A percentile compares a stretch with the other conserved stretches of the same genome.
Conservation (phyloP, 495 filamentous ascomycete genomes). For the Clavariopsis aquatica region DNA sequence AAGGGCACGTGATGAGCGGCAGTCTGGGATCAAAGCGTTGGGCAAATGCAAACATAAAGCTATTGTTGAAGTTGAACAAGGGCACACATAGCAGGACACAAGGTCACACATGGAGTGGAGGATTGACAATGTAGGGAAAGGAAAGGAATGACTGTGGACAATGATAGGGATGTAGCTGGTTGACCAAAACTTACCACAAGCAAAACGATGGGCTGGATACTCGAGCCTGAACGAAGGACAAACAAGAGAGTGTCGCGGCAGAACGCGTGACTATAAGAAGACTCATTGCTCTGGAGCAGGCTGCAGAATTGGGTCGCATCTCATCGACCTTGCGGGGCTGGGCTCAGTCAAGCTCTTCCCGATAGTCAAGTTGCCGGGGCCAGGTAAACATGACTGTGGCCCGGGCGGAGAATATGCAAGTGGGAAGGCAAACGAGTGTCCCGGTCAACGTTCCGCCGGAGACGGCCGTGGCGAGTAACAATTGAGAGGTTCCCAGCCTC, state of each 20-base stretch:
- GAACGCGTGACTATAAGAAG: slow-evolving; percentile 30
- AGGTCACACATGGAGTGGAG: slow-evolving; percentile 1
- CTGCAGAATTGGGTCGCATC: slow-evolving; percentile 24
- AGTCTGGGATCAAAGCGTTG: neutral
- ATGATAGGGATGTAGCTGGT: neutral
- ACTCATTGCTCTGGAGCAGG: slow-evolving; percentile 17
- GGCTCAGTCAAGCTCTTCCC: slow-evolving; percentile 22
- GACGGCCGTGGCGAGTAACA: neutral
- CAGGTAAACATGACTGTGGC: slow-evolving; percentile 12
- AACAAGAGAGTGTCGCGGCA: slow-evolving; percentile 7
- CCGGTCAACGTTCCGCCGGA: slow-evolving; percentile 4
- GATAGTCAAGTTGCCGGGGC: slow-evolving; percentile 16
- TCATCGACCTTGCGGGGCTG: slow-evolving; percentile 28
- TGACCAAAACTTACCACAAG: slow-evolving; percentile 22
- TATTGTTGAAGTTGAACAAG: slow-evolving; percentile 10
- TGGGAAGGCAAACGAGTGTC: slow-evolving; percentile 7
- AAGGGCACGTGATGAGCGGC: slow-evolving; percentile 19
- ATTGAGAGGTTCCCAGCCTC: slow-evolving; percentile 20
- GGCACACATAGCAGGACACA: slow-evolving; percentile 5
- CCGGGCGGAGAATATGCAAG: slow-evolving; percentile 20
- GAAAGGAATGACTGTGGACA: neutral
- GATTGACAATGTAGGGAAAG: neutral
- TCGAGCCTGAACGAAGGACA: slow-evolving; percentile 17
- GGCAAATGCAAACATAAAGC: slow-evolving; percentile 7
- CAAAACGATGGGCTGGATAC: slow-evolving; percentile 26